Evolutionary conservation across 2,329 filamentous ascomycete species (phyloP), one percentile per base, ranked within the genome.

Genomic region (Teratosphaeria gauchensis): DNA sequence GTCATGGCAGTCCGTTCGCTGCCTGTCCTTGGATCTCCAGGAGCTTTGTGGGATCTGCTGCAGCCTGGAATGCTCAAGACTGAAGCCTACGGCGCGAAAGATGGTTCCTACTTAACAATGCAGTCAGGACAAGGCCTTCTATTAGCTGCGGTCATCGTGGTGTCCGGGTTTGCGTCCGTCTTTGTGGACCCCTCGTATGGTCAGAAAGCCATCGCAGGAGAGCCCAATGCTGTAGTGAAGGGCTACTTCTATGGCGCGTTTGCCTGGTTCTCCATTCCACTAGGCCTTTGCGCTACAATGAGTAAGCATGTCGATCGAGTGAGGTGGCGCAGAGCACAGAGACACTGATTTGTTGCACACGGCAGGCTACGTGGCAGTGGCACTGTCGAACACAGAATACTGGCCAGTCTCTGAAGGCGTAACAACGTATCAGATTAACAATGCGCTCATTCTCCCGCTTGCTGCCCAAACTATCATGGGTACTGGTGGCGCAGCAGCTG

Each of bases 391-490:
- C 9, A 52, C 48, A 9, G 48, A 28, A 21, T 52, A 52, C 48
- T 52, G 48, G 48, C 48, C 48, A 12, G n/a, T 52, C 48, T 24
- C 48, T 24, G 48, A n/a, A 14, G 48, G 48, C 48, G 48, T 52
- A 5, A 52, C 48, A 12, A 12, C 35, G 35, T 42, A 42, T 19
- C 28, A 54, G 11, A 54, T 54, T n/a, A 54, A 35, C 53, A 31
- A 54, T 11, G 53, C 28, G 2, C 53, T 54, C 19, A 35, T 35
- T 16, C 53, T 54, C 12, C 71, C 71, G 7, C 71, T 70, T 56
- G 65, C 65, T 1, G 64, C 71, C 2, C 58, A 64, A 46, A 70
- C 74, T 0, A 63, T 78, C 5, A 65, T 76, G 1, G 72, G 73
- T 0, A 69, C 64, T 38, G 70, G 70, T n/a, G 73, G 73, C 1